Evolutionary conservation across 768 basidiomycete genomes (phyloP).

Genomic region (Pisolithus microcarpus): DNA sequence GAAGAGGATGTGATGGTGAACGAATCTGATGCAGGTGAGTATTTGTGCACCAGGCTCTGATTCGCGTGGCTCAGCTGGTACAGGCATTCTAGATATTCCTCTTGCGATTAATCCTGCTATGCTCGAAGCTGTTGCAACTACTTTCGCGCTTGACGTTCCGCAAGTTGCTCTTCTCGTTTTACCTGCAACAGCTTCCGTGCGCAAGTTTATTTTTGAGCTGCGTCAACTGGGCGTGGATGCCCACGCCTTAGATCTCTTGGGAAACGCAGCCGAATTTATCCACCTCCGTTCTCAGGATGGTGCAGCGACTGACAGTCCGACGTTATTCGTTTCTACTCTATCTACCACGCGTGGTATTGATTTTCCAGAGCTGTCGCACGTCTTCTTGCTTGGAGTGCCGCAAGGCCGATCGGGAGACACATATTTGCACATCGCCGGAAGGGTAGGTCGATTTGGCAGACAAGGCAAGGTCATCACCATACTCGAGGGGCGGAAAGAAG

Average conservation of each 20-base stretch:
- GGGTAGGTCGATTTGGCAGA: constrained; percentile 67
- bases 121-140: constrained; percentile 62
- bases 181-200: constrained; percentile 53
- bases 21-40: constrained; percentile 18
- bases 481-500: constrained; percentile 34
- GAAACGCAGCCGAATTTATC: constrained; percentile 34
- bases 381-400: constrained; percentile 63
- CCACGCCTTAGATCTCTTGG: constrained; percentile 47
- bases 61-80: constrained; percentile 4
- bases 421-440: constrained; percentile 66
- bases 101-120: constrained; percentile 50
- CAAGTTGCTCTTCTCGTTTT: constrained; percentile 60
- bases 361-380: constrained; percentile 62
- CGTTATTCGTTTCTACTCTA: constrained; percentile 58
- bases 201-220: constrained; percentile 58
- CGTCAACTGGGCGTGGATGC: constrained; percentile 62
- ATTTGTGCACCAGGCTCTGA: neutral
- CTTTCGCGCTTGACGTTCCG: constrained; percentile 70
- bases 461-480: constrained; percentile 62
- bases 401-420: constrained; percentile 46
- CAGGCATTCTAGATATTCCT: constrained; percentile 40
- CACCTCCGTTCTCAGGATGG: constrained; percentile 34
- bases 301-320: constrained; percentile 43
- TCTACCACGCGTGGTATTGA: constrained; percentile 71
- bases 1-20: constrained; percentile 16